phyloP scores from a whole-genome alignment of 177 flowering plant genomes.

The Telopea speciosissima region DNA sequence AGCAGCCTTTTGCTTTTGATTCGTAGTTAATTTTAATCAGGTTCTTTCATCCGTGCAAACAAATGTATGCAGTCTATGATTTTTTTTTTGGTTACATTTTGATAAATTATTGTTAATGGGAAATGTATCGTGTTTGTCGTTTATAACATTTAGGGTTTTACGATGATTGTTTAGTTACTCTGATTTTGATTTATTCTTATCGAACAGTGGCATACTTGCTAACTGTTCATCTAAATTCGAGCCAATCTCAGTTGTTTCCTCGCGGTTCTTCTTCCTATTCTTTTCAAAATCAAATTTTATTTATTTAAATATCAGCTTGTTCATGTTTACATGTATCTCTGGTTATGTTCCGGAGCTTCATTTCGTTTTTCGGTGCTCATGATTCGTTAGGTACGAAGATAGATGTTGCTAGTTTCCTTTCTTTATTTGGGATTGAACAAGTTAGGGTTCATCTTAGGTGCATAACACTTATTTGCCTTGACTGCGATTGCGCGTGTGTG shows the following conservation, averaged over 20 bases:
- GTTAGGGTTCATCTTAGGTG: neutral
- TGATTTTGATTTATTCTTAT: no score
- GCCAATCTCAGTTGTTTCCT: neutral
- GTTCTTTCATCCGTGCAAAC: neutral
- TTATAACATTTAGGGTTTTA: neutral
- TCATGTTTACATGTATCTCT: neutral
- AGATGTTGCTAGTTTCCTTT: neutral
- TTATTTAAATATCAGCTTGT: no score
- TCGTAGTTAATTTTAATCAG: neutral
- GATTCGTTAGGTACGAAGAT: neutral
- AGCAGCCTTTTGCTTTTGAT: neutral
- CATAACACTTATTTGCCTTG: neutral
- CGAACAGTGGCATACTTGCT: neutral
- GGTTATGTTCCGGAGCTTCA: neutral
- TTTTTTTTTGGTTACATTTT: neutral
- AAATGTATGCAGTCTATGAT: neutral
- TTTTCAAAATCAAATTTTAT: no score
- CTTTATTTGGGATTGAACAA: neutral
- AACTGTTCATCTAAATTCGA: neutral
- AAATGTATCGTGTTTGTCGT: no score
- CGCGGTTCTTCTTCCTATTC: neutral
- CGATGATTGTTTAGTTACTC: no score
- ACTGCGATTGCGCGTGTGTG: neutral
- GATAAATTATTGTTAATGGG: neutral
- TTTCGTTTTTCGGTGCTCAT: neutral